Evolutionary conservation across 164 flowering plant genomes (phyloP), one percentile per base, ranked within the genome.

Genomic region (Malania oleifera): DNA sequence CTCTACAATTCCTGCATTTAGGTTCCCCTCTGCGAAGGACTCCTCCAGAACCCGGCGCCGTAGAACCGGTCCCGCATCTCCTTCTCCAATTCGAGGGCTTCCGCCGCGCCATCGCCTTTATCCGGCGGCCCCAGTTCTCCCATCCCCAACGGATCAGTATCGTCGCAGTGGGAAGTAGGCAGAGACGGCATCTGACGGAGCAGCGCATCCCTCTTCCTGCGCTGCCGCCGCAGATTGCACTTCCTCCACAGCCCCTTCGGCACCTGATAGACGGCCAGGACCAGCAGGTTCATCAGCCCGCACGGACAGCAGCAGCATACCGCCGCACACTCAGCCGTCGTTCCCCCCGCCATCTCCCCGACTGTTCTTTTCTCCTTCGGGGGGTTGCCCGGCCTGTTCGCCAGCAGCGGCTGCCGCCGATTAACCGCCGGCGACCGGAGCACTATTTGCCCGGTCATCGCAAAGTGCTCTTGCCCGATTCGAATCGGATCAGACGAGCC

Each of bases 271-370:
- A 76, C 55, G n/a, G 75, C 69, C 50, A 77, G 52, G 0, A 68
- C 49, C 28, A 80, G 52, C 5, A 74, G 59, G 54, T 75, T 58
- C 72, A 75, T 60, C 20, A 73, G 53, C 25, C 56, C 56, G 61
- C 67, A 74, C 0, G 84, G 84, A n/a, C 77, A 77, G 61, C 84
- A 80, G 51, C 84, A 79, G n/a, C 76, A 72, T 2, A 79, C 65
- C 47, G 78, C 78, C 41, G 80, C 69, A 56, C 78, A 76, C 52
- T 72, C 79, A 40, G 84, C 84, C 39, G 81, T 57, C 49, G 79
- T 57, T 7, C 75, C 77, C 0, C 83, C 81, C 8, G 72, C 77
- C 22, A 74, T 55, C 62, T 77, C 83, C 0, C 68, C 77, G 20
- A 64, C 24, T 43, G 63, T 49, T 38, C 29, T 47, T 27, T 27